phyloP scores from a whole-genome alignment of 768 basidiomycete genomes.

The Leccinellum luteum region DNA sequence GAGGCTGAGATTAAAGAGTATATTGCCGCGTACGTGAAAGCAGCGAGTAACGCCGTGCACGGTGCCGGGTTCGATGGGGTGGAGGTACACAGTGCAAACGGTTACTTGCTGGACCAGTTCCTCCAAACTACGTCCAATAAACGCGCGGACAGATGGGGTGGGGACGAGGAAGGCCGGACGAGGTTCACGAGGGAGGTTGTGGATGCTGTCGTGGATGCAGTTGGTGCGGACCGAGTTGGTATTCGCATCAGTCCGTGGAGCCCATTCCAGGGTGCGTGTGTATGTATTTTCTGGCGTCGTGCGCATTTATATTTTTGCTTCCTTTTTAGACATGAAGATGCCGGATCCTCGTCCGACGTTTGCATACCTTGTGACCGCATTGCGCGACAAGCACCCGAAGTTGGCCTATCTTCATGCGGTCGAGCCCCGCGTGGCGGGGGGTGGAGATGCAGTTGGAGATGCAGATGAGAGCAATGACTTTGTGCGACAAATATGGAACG shows the following conservation, averaged over 20 bases:
- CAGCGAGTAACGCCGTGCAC: constrained; percentile 23
- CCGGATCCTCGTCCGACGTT: constrained; percentile 37
- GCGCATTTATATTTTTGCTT: not conserved
- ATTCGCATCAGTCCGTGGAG: constrained; percentile 60
- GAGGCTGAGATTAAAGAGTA: constrained; percentile 31
- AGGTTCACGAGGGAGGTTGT: constrained; percentile 56
- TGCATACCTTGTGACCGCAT: no score
- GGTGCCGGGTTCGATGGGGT: constrained; percentile 46
- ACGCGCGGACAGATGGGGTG: not conserved
- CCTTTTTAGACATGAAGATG: constrained; percentile 46
- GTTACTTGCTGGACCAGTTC: constrained; percentile 26
- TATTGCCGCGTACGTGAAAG: constrained; percentile 26
- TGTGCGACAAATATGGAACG: constrained; percentile 41
- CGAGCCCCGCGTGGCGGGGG: no score
- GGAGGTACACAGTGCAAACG: constrained; percentile 42
- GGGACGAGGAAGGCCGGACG: constrained; percentile 48
- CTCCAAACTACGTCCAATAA: not conserved
- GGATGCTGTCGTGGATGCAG: constrained; percentile 45
- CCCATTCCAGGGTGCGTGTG: constrained; percentile 33
- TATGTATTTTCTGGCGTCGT: not conserved
- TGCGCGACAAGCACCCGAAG: no score
- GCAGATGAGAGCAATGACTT: constrained; percentile 5
- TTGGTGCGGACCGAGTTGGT: constrained; percentile 52
- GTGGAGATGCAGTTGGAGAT: no score
- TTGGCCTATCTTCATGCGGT: no score